Percentiles rank a stretch among this genome's conserved stretches.
These are phyloP conservation scores for Clohesyomyces aquaticus DNA, from an alignment of 495 filamentous ascomycete species.

Conservation along the genomic window DNA sequence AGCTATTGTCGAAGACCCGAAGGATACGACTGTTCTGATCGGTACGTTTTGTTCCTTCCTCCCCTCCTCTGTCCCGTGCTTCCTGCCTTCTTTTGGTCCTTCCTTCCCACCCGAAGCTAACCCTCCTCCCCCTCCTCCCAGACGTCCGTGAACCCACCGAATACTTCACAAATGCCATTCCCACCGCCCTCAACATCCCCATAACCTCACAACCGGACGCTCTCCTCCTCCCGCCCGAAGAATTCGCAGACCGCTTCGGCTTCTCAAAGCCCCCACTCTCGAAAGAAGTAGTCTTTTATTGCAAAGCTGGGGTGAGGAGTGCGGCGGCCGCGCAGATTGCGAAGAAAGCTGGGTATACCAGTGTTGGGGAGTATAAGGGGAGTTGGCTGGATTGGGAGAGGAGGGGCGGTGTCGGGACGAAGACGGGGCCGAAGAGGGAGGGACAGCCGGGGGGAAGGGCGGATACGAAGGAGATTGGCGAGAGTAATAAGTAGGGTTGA, in stretches of 20 bases:
- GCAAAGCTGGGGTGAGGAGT: constrained; percentile 85
- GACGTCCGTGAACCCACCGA: constrained; percentile 90
- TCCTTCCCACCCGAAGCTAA: too few species aligned
- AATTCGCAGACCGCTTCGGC: constrained; percentile 77
- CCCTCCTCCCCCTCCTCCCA: constrained; percentile 11
- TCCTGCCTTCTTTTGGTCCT: too few species aligned
- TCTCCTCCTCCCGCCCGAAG: constrained; percentile 69
- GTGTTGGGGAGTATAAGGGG: constrained; percentile 79
- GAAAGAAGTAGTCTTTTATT: constrained; percentile 81
- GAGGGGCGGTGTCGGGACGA: constrained; percentile 57
- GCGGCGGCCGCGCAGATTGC: constrained; percentile 80
- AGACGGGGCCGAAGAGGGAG: background rate
- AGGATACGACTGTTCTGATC: constrained; percentile 2
- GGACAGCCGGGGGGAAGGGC: background rate
- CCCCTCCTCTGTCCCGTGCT: constrained; percentile 4
- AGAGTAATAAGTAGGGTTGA: too few species aligned
- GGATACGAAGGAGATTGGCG: background rate
- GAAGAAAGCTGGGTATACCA: constrained; percentile 70
- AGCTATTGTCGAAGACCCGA: background rate
- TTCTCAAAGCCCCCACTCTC: constrained; percentile 62
- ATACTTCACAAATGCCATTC: constrained; percentile 72
- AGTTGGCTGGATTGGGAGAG: constrained; percentile 88
- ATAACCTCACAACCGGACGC: constrained; percentile 75
- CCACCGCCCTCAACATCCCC: constrained; percentile 77
- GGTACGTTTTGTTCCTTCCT: background rate